A percentile compares a stretch with the other conserved stretches of the same genome.
Evolutionary conservation across 257 asterid species (phyloP).

Genomic region (Fraxinus cuspidata): DNA sequence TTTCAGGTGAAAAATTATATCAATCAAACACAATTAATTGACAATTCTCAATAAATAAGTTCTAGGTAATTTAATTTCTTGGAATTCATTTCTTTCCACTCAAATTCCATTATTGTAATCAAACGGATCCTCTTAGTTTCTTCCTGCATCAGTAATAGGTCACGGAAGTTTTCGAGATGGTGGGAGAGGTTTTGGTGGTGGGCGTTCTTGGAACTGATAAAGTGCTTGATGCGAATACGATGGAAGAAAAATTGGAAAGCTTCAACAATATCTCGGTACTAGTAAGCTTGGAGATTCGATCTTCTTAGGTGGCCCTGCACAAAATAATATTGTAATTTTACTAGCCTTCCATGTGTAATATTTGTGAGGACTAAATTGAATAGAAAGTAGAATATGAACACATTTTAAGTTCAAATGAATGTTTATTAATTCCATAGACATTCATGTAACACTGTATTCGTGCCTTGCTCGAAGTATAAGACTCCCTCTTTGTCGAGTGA

Average conservation of each 20-base stretch:
- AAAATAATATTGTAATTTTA: constrained; percentile 13
- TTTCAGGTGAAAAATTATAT: no score
- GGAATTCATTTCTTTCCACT: no score
- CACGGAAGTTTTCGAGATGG: constrained; percentile 77
- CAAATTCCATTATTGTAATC: no score
- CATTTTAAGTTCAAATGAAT: not conserved
- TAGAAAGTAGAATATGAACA: not conserved
- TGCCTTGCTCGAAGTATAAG: no score
- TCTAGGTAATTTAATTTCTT: no score
- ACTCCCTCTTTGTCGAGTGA: no score
- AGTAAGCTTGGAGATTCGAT: not conserved
- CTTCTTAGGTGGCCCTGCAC: not conserved
- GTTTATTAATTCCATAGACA: not conserved
- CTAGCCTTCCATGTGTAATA: constrained; percentile 30
- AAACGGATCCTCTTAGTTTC: no score
- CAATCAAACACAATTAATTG: no score
- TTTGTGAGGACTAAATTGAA: constrained; percentile 11
- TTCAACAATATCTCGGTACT: not conserved
- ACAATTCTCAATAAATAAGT: no score
- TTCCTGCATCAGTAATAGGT: constrained; percentile 37
- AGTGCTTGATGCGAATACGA: not conserved
- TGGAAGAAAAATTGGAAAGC: not conserved
- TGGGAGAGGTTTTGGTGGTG: constrained; percentile 77
- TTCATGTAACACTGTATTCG: not conserved
- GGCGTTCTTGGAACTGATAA: constrained; percentile 70